Conservation (phyloP, 768 basidiomycete species). For the Suillus variegatus region DNA sequence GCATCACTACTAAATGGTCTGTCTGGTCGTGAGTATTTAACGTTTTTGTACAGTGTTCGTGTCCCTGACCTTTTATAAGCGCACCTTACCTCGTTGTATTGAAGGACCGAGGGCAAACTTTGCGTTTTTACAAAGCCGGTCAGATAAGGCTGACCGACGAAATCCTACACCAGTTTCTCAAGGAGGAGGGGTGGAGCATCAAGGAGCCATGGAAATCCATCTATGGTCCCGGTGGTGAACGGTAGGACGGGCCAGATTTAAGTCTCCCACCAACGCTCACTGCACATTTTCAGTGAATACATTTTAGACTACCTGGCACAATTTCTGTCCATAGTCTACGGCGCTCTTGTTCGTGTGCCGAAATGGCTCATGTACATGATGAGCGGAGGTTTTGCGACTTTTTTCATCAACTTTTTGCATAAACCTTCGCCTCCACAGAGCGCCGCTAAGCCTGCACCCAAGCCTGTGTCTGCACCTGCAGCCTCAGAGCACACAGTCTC, state of each 20-base stretch:
- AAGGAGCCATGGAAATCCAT: conserved; percentile 68
- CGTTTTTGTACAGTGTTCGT: conserved; percentile 1
- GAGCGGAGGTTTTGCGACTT: conserved; percentile 67
- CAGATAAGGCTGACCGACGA: conserved; percentile 62
- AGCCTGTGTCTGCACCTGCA: background rate
- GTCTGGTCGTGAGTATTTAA: conserved; percentile 73
- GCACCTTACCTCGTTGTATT: conserved; percentile 76
- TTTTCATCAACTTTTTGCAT: conserved; percentile 69
- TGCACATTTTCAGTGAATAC: conserved; percentile 52
- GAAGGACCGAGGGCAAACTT: conserved; percentile 68
- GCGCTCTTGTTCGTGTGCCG: conserved; percentile 55
- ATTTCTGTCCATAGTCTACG: conserved; percentile 52
- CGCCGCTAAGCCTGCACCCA: conserved; percentile 1
- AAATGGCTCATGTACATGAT: conserved; percentile 68
- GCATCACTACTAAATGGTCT: conserved; percentile 82
- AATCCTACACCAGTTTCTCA: conserved; percentile 65
- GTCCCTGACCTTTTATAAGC: conserved; percentile 38
- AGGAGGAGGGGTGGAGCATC: conserved; percentile 59
- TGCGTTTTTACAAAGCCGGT: conserved; percentile 79
- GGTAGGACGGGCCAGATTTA: conserved; percentile 43
- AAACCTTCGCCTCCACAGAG: conserved; percentile 20
- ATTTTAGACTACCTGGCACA: conserved; percentile 61
- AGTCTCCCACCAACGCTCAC: conserved; percentile 10
- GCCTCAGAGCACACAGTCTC: conserved; percentile 12
- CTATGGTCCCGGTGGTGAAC: conserved; percentile 76